These are phyloP conservation scores for Orobanche coerulescens DNA, from an alignment of 257 asterid species.

Conservation along the genomic window DNA sequence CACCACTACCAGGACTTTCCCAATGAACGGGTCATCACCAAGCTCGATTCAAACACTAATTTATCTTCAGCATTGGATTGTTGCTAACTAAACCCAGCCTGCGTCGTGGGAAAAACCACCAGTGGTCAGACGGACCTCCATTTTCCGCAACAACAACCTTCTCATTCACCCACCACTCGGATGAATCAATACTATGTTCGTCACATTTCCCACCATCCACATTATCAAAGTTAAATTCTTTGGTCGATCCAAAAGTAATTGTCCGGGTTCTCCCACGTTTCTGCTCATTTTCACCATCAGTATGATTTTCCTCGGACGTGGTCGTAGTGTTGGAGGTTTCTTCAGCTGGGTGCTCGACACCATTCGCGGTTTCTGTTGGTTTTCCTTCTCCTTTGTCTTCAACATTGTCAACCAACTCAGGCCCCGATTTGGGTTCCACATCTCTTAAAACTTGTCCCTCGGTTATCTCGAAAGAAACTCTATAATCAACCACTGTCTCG, in stretches of 20 bases:
- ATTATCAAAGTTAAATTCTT: constrained; percentile 74
- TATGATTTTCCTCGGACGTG: constrained; percentile 26
- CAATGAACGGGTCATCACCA: not conserved
- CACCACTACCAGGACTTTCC: not conserved
- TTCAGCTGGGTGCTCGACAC: constrained; percentile 13
- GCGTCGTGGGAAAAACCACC: constrained; percentile 53
- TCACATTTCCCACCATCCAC: constrained; percentile 41
- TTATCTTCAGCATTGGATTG: not conserved
- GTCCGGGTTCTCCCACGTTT: constrained; percentile 45
- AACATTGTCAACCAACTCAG: constrained; percentile 26
- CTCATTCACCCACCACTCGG: constrained; percentile 75
- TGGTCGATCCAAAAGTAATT: constrained; percentile 66
- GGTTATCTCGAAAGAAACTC: constrained; percentile 79
- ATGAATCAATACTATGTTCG: constrained; percentile 31
- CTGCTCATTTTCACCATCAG: constrained; percentile 31
- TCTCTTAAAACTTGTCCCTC: constrained; percentile 58
- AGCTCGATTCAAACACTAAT: not conserved
- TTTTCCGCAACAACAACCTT: constrained; percentile 31
- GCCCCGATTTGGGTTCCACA: constrained; percentile 38
- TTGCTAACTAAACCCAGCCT: constrained; percentile 34
- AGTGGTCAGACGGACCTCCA: constrained; percentile 23
- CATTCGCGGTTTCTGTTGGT: constrained; percentile 17
- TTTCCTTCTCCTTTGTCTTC: constrained; percentile 25
- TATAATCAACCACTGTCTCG: constrained; percentile 33
- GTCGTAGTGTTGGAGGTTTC: constrained; percentile 27